Base-by-base conservation (phyloP, 116 monocot genomes). In the Phalaenopsis hybrid region DNA sequence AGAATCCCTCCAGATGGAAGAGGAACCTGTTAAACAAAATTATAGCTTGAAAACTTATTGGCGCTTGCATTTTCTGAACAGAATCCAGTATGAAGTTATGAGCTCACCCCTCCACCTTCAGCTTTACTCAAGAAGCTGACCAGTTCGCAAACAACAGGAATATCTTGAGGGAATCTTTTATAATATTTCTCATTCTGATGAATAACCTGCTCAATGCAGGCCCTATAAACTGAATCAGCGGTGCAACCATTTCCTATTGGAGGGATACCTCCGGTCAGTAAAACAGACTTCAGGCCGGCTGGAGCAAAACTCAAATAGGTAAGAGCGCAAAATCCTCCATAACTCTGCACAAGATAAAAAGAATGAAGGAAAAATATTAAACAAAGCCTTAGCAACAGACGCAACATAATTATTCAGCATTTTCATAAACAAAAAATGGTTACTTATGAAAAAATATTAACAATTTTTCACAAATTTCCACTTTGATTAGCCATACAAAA, bases 291-390 rank as follows among this genome's bases (percentile, higher is more conserved):
- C 76, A 94, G 85, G 78, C 97, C 97, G 85, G 92, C 80, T 70
- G 97, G 93, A 80, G 94, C 94, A 87, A 97, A 94, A 90, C 97
- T 94, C 88, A 97, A 89, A 88, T 97, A 97, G 78, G 94, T 94
- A 82, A 94, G 91, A 23, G 92, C 92, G 84, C 91, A 94, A 85
- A 94, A 97, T 44, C 96, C 96, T 84, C 96, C 94, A 65, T 86
- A 97, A 82, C 96, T 97, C 96, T 97, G 82, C 79, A 84, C 10
- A 74, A 84, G 67, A 41, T 44, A 52, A 77, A 55, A 43, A 73
- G 84, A 43, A 82, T 17, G 85, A 51, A 23, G 4, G 23, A 11
- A 10, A 20, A 79, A 82, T 9, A 58, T 67, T 28, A 67, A 67
- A 31, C 10, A 55, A 55, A 55, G 15, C 15, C 15, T 13, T 15